Conservation (phyloP, 345 rosid genomes). For the Firmiana major region DNA sequence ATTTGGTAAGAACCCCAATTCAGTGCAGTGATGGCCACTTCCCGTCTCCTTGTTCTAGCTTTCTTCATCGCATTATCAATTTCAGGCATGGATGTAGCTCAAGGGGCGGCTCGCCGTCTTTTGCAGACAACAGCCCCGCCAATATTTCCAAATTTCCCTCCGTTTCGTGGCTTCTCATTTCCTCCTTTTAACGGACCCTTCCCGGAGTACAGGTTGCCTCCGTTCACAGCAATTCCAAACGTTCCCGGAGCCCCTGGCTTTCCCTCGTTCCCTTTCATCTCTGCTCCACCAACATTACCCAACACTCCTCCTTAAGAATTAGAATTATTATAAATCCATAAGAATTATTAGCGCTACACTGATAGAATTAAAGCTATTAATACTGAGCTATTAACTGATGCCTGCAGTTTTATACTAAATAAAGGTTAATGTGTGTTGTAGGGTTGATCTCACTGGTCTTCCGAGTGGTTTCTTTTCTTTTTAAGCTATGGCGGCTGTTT, state of each 20-base stretch:
- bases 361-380: too few species aligned
- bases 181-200: conserved; percentile 4
- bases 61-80: conserved; percentile 10
- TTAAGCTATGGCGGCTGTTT: background rate
- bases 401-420: background rate
- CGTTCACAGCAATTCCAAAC: background rate
- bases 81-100: conserved; percentile 7
- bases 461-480: background rate
- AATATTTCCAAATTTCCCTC: conserved; percentile 10
- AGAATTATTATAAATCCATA: background rate
- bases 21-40: conserved; percentile 15
- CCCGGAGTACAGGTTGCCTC: conserved; percentile 15
- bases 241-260: background rate
- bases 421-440: background rate
- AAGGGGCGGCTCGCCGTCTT: conserved; percentile 16
- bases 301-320: background rate
- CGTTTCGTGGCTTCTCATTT: conserved; percentile 12
- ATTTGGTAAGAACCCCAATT: background rate
- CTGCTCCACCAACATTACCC: conserved; percentile 16
- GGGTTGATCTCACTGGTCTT: background rate
- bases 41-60: background rate
- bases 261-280: conserved; percentile 6
- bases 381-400: background rate
- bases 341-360: too few species aligned
- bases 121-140: conserved; percentile 14